A percentile compares a stretch with the other conserved stretches of the same genome.
phyloP scores from a whole-genome alignment of 1,284 basidiomycete species.

The Moesziomyces antarcticus region DNA sequence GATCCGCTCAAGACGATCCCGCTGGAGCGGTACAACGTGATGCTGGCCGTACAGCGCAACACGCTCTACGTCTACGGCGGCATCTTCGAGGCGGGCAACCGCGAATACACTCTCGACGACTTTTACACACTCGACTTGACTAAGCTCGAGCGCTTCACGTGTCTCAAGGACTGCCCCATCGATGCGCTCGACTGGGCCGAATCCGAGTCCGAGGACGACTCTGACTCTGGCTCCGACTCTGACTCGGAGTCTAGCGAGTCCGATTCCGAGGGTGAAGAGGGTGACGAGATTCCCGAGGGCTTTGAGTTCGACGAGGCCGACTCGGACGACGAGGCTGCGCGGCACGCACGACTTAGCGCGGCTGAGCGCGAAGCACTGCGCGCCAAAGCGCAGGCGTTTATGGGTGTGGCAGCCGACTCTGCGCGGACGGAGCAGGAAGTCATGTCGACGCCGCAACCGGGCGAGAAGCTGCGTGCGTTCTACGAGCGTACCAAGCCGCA shows the following conservation, averaged over 20 bases:
- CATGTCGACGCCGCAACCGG: conserved; percentile 83
- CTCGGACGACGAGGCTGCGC: conserved; percentile 34
- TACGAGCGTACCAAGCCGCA: conserved; percentile 78
- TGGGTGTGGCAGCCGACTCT: conserved; percentile 78
- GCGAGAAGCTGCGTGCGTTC: conserved; percentile 86
- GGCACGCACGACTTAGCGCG: conserved; percentile 31
- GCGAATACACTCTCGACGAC: conserved; percentile 67
- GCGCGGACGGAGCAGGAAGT: conserved; percentile 78
- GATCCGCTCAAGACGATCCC: conserved; percentile 80
- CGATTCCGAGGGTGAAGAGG: conserved; percentile 49
- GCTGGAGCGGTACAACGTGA: conserved; percentile 86
- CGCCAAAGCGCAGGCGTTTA: conserved; percentile 76
- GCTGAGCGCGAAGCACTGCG: conserved; percentile 72
- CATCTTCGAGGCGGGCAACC: conserved; percentile 63
- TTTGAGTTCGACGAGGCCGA: conserved; percentile 48
- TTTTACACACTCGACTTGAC: conserved; percentile 66
- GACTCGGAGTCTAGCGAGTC: conserved; percentile 38
- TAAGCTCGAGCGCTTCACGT: conserved; percentile 64
- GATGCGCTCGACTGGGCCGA: conserved; percentile 66
- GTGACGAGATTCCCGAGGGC: conserved; percentile 53
- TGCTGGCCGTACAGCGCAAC: conserved; percentile 87
- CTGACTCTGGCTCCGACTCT: conserved; percentile 27
- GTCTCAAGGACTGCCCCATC: conserved; percentile 64
- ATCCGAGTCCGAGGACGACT: conserved; percentile 55
- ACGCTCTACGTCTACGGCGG: conserved; percentile 70